Evolutionary conservation across 352 stramenopile genomes (phyloP), one percentile per base, ranked within the genome.

Genomic region (Phytophthora pini): DNA sequence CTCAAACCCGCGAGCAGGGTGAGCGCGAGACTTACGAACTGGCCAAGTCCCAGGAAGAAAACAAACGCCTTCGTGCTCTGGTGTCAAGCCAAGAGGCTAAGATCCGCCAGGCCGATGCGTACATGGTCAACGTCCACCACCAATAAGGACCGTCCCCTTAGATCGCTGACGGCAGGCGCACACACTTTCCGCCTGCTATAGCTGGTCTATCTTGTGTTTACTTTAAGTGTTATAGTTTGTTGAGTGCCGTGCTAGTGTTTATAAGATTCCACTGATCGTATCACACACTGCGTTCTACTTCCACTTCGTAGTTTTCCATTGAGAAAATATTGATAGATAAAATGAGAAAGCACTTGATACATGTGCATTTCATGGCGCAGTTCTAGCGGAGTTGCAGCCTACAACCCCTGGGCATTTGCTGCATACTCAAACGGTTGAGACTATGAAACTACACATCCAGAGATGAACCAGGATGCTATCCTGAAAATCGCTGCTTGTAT

Each of bases 71-170:
- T 55, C 72, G 72, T 32, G 69, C 61, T 13, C 46, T 79, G 17
- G 65, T 88, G 13, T 74, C 66, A 17, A 74, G 49, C 12, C 66
- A 76, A 51, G 79, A 88, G 52, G 62, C 54, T 45, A 76, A 70
- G 50, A 86, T 88, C 46, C 77, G 72, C 40, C 59, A 73, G 26
- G 61, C 56, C 10, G 72, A 86, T 26, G 59, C 69, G 17, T 76
- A 70, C 47, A 68, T 75, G 64, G 41, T 46, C 56, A 44, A 15
- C 2, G 15, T 41, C 24, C 56, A 49, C 45, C 36, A 51, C 54
- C 66, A 67, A n/a, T 55, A 58, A 34, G 9, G 38, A 22, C 24
- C 10, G 38, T 66, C 59, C 5, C 48, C 36, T 45, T 66, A 58
- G 31, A 34, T 45, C 17, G 55, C 40, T 27, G 11, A 5, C 24